phyloP scores from a whole-genome alignment of 768 basidiomycete species.

The Leucocoprinus sp. region DNA sequence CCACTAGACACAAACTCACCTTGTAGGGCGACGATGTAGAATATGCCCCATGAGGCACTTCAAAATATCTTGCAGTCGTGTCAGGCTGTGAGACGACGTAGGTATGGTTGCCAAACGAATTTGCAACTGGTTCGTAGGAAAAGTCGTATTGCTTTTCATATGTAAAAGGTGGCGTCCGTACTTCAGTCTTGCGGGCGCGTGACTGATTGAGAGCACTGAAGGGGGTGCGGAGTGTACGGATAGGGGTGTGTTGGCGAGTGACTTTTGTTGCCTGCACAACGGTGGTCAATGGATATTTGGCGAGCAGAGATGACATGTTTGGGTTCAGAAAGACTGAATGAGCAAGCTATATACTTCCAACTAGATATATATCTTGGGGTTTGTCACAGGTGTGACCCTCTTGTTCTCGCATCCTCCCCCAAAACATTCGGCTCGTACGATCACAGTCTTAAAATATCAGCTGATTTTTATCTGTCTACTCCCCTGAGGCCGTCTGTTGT shows the following conservation, averaged over 20 bases:
- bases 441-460: conserved; percentile 3
- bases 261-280: conserved; percentile 14
- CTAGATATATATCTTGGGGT: conserved; percentile 19
- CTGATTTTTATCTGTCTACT: too few species aligned
- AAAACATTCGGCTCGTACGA: conserved; percentile 7
- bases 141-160: conserved; percentile 61
- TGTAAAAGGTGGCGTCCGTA: conserved; percentile 23
- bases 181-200: conserved; percentile 19
- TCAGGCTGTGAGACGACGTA: conserved; percentile 74
- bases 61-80: conserved; percentile 48
- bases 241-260: conserved; percentile 15
- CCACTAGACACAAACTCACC: conserved; percentile 36
- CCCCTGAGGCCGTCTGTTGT: too few species aligned
- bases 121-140: conserved; percentile 37
- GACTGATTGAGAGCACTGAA: conserved; percentile 40
- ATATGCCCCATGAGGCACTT: conserved; percentile 68
- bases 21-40: conserved; percentile 40
- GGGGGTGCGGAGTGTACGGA: conserved; percentile 59
- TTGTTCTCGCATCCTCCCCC: conserved; percentile 1
- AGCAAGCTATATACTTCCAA: conserved; percentile 18
- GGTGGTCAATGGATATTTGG: conserved; percentile 17
- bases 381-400: conserved; percentile 10
- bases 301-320: conserved; percentile 24
- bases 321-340: too few species aligned
- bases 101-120: conserved; percentile 43